Percentiles rank a stretch among this genome's conserved stretches.
phyloP scores from a whole-genome alignment of 768 basidiomycete species.

The Tricholoma bakamatsutake region DNA sequence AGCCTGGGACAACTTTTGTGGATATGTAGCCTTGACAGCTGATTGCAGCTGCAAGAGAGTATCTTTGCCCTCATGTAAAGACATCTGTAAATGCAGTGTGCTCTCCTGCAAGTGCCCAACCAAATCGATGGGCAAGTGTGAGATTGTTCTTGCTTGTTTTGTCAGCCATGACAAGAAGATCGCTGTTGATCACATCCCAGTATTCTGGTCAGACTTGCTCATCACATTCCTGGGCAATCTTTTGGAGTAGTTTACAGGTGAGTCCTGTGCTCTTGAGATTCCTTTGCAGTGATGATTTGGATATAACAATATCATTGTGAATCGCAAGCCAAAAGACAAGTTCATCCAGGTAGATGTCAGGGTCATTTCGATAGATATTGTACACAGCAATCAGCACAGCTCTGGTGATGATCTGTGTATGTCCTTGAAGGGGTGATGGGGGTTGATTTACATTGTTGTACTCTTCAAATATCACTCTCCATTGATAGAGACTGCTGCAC shows the following conservation, averaged over 20 bases:
- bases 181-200: too few species aligned
- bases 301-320: constrained; percentile 18
- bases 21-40: constrained; percentile 29
- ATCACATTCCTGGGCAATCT: constrained; percentile 20
- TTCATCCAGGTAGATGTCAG: too few species aligned
- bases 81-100: constrained; percentile 12
- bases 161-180: constrained; percentile 22
- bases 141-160: constrained; percentile 26
- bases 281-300: constrained; percentile 31
- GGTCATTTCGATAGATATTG: constrained; percentile 12
- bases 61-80: constrained; percentile 20
- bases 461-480: constrained; percentile 18
- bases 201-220: constrained; percentile 14
- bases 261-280: constrained; percentile 67
- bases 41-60: constrained; percentile 28
- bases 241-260: too few species aligned
- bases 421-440: constrained; percentile 16
- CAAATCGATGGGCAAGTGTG: constrained; percentile 16
- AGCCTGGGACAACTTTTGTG: constrained; percentile 24
- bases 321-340: constrained; percentile 16
- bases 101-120: constrained; percentile 16
- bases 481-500: constrained; percentile 23
- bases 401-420: constrained; percentile 11
- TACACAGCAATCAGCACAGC: constrained; percentile 15
- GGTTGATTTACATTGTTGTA: constrained; percentile 8